A percentile compares a stretch with the other conserved stretches of the same genome.
Conservation (phyloP, 75 land plant species). For the Azolla pinnata region DNA sequence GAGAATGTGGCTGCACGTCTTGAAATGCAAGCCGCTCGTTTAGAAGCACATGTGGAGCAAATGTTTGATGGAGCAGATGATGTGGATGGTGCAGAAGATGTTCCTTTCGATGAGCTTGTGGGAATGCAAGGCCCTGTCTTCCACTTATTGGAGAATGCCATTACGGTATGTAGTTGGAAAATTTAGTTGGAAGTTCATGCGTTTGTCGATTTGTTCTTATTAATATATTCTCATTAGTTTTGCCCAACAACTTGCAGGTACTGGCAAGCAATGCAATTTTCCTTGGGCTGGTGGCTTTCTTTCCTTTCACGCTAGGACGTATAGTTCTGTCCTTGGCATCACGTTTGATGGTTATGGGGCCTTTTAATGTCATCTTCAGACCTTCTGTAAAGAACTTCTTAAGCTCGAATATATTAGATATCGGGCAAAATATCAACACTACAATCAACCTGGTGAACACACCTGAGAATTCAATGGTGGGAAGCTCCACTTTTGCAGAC, state of each 20-base stretch:
- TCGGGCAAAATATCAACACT: constrained; percentile 5
- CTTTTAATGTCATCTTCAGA: neutral
- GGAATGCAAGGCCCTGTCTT: constrained; percentile 99
- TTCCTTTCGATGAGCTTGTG: constrained; percentile 98
- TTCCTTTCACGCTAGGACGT: constrained; percentile 87
- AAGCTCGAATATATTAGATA: neutral
- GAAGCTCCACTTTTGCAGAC: neutral
- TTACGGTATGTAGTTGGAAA: constrained; percentile 73
- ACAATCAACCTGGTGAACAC: no score
- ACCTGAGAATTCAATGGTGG: no score
- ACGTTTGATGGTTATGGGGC: constrained; percentile 32
- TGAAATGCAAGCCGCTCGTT: constrained; percentile 88
- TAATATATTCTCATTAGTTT: neutral
- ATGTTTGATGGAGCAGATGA: constrained; percentile 99
- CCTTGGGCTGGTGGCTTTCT: constrained; percentile 69
- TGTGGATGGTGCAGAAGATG: constrained; percentile 98
- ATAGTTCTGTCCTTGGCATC: constrained; percentile 54
- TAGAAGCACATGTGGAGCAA: constrained; percentile 96
- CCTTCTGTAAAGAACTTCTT: neutral
- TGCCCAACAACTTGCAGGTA: constrained; percentile 45
- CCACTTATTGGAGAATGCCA: constrained; percentile 91
- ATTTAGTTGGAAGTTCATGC: no score
- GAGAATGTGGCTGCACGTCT: constrained; percentile 78
- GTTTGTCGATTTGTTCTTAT: neutral
- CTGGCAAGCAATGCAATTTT: constrained; percentile 94